Conservation (phyloP, 768 basidiomycete species). For the Fomitopsis pulvina region DNA sequence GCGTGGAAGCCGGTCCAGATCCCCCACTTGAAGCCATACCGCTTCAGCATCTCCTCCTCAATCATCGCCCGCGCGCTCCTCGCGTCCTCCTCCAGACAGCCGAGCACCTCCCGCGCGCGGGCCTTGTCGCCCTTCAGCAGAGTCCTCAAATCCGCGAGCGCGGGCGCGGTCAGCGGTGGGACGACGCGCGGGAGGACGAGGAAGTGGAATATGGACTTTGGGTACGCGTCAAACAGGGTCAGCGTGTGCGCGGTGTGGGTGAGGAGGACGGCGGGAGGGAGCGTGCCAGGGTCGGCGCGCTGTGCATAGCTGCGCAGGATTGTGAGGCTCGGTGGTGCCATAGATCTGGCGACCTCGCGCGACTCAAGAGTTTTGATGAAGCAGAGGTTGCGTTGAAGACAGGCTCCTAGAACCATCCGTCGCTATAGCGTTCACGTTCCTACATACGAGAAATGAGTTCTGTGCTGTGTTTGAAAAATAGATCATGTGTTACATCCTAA, state of each 20-base stretch:
- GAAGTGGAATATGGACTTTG: constrained; percentile 86
- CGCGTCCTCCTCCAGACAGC: constrained; percentile 50
- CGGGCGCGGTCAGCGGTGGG: constrained; percentile 25
- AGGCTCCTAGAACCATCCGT: too few relatives aligned
- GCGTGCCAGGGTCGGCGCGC: constrained; percentile 35
- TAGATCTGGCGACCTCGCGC: too few relatives aligned
- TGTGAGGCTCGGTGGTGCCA: constrained; percentile 26
- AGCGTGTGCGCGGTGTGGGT: constrained; percentile 46
- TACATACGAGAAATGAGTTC: too few relatives aligned
- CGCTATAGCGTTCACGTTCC: too few relatives aligned
- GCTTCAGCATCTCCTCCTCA: constrained; percentile 70
- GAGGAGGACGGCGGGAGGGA: constrained; percentile 60
- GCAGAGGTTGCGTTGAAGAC: too few relatives aligned
- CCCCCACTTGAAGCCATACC: constrained; percentile 71
- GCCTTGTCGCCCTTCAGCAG: constrained; percentile 50
- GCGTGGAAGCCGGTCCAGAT: constrained; percentile 84
- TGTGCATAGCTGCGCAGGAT: constrained; percentile 58
- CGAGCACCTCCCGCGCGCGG: constrained; percentile 47
- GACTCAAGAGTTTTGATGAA: too few relatives aligned
- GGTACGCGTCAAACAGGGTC: constrained; percentile 69
- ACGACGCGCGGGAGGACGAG: constrained; percentile 62
- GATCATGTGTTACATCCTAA: too few relatives aligned
- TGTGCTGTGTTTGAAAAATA: too few relatives aligned
- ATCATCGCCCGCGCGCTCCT: constrained; percentile 51
- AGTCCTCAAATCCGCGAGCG: constrained; percentile 48